phyloP scores from a whole-genome alignment of 1,139 yeast genomes.

The Pichia terricola region DNA sequence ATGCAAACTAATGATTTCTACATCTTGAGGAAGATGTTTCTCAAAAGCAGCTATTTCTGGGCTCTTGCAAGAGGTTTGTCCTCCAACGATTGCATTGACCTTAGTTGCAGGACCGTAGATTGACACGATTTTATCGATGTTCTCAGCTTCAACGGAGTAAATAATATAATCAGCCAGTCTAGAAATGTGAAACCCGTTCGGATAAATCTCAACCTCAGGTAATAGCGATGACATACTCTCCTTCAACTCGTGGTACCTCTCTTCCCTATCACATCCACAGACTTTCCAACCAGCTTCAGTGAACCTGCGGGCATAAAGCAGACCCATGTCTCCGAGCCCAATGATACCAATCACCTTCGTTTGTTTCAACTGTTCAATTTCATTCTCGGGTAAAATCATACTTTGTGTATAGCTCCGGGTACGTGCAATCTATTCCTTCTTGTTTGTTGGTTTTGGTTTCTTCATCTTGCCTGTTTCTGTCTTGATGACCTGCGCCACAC shows the following conservation, averaged over 20 bases:
- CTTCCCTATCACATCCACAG: constrained; percentile 84
- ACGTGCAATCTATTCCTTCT: not conserved
- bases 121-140: constrained; percentile 60
- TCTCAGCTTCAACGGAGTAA: constrained; percentile 86
- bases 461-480: not conserved
- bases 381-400: constrained; percentile 5
- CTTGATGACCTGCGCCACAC: no score
- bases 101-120: constrained; percentile 82
- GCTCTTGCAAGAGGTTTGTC: constrained; percentile 91
- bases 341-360: constrained; percentile 71
- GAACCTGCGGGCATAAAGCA: constrained; percentile 70
- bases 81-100: constrained; percentile 88
- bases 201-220: constrained; percentile 33
- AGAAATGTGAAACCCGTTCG: constrained; percentile 77
- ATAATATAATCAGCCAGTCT: constrained; percentile 72
- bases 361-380: constrained; percentile 12
- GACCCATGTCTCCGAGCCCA: constrained; percentile 97
- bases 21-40: constrained; percentile 60
- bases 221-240: constrained; percentile 32
- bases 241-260: constrained; percentile 39
- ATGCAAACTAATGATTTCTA: constrained; percentile 76
- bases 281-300: constrained; percentile 84
- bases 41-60: constrained; percentile 89
- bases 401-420: not conserved
- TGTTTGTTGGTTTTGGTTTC: not conserved